Evolutionary conservation across 2,329 filamentous ascomycete species (phyloP).

Genomic region (Monilinia fructigena): DNA sequence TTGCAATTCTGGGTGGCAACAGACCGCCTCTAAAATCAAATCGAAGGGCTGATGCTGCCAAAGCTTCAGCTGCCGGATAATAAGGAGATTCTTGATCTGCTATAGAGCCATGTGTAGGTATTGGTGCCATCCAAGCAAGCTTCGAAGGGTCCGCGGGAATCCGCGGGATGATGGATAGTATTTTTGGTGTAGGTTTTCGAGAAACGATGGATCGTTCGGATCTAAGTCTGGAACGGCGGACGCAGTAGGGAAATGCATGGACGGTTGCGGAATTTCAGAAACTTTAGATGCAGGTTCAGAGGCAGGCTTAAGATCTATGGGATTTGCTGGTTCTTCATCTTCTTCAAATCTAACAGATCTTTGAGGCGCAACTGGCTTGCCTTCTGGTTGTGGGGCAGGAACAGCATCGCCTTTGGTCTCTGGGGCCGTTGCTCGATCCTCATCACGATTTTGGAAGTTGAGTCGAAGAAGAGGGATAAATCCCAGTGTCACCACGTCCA

Average conservation of each 20-base stretch:
- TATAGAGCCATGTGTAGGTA: slow-evolving; percentile 61
- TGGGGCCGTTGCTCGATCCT: slow-evolving; percentile 5
- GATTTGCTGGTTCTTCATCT: slow-evolving; percentile 45
- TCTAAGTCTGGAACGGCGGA: slow-evolving; percentile 69
- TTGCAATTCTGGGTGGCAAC: slow-evolving; percentile 71
- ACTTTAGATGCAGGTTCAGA: slow-evolving; percentile 51
- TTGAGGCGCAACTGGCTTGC: slow-evolving; percentile 42
- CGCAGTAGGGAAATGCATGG: slow-evolving; percentile 44
- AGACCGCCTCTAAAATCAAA: slow-evolving; percentile 85
- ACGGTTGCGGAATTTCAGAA: slow-evolving; percentile 51
- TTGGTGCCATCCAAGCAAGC: slow-evolving; percentile 84
- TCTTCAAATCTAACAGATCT: slow-evolving; percentile 44
- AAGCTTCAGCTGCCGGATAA: slow-evolving; percentile 69
- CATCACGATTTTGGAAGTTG: neutral
- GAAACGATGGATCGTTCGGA: slow-evolving; percentile 78
- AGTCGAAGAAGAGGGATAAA: slow-evolving; percentile 26
- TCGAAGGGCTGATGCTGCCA: slow-evolving; percentile 75
- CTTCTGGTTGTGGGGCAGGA: slow-evolving; percentile 32
- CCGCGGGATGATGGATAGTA: too few relatives aligned
- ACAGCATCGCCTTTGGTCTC: slow-evolving; percentile 19
- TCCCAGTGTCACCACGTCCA: slow-evolving; percentile 39
- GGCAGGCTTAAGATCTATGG: slow-evolving; percentile 43
- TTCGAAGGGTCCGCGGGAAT: slow-evolving; percentile 81
- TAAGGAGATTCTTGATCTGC: slow-evolving; percentile 74
- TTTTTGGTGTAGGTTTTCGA: slow-evolving; percentile 79